A percentile compares a stretch with the other conserved stretches of the same genome.
Conservation (phyloP, 768 basidiomycete species). For the Suillus ampliporus region DNA sequence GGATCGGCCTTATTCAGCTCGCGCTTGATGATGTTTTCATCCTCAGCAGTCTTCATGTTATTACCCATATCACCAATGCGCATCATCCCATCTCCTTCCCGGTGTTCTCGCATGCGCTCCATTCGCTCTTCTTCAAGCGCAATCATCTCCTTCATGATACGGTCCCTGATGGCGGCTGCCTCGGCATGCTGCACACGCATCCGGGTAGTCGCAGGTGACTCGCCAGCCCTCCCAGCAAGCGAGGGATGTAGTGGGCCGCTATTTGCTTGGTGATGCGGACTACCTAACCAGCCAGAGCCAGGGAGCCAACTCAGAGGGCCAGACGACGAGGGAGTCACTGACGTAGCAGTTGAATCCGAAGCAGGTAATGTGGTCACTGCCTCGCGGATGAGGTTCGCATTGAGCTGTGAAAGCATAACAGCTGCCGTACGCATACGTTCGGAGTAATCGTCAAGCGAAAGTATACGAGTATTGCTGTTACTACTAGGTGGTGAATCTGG, state of each 20-base stretch:
- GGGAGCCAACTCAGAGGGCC: constrained; percentile 57
- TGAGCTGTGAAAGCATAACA: constrained; percentile 97
- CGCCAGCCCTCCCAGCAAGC: constrained; percentile 30
- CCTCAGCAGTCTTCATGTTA: constrained; percentile 75
- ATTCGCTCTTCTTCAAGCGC: constrained; percentile 96
- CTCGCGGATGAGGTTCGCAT: constrained; percentile 75
- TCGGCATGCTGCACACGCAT: constrained; percentile 82
- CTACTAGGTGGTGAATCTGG: constrained; percentile 15
- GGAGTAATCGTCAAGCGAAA: constrained; percentile 96
- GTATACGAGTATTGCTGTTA: constrained; percentile 16
- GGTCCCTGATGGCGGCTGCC: constrained; percentile 87
- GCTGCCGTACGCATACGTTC: constrained; percentile 98
- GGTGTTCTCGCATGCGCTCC: constrained; percentile 82
- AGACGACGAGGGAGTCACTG: constrained; percentile 22
- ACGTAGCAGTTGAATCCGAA: constrained; percentile 14
- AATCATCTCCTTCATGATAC: constrained; percentile 99
- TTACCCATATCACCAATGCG: constrained; percentile 56
- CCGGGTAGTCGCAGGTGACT: constrained; percentile 47
- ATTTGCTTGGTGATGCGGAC: constrained; percentile 23
- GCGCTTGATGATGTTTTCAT: constrained; percentile 90
- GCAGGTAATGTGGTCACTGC: constrained; percentile 37
- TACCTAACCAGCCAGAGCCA: constrained; percentile 57
- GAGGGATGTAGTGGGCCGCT: constrained; percentile 38
- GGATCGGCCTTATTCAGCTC: constrained; percentile 96
- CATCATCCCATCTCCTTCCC: constrained; percentile 71